Conservation (phyloP, 805 yeast genomes). For the Yarrowia sp. region DNA sequence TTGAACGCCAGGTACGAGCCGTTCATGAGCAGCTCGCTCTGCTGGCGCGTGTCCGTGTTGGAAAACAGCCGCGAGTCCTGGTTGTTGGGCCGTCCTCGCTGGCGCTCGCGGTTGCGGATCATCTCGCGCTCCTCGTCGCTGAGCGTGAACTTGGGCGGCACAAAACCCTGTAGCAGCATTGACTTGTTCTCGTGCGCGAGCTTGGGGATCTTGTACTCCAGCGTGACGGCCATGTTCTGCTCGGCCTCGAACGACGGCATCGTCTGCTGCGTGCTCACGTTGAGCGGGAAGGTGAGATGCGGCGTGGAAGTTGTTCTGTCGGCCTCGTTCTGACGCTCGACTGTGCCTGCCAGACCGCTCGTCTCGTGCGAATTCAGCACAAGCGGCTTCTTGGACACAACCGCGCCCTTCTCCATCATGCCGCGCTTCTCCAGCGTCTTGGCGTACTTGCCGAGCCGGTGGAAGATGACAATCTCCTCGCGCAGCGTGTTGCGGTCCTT, state of each 20-base stretch:
- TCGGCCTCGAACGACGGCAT: conserved; percentile 49
- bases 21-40: conserved; percentile 25
- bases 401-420: conserved; percentile 37
- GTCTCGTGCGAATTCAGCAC: conserved; percentile 32
- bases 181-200: conserved; percentile 61
- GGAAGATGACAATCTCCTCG: conserved; percentile 65
- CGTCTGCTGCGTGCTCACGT: conserved; percentile 36
- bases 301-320: conserved; percentile 37
- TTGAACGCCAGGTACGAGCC: conserved; percentile 28
- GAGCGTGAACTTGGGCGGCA: conserved; percentile 59
- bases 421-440: conserved; percentile 36
- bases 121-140: conserved; percentile 67
- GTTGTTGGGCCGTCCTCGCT: conserved; percentile 36
- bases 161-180: conserved; percentile 77
- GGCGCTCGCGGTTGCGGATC: conserved; percentile 36
- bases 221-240: conserved; percentile 42
- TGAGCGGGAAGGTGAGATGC: conserved; percentile 48
- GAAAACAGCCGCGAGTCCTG: conserved; percentile 36
- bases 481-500: conserved; percentile 64
- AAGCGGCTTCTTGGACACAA: conserved; percentile 30
- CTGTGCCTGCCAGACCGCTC: conserved; percentile 41
- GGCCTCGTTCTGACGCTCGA: neutral
- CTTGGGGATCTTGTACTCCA: conserved; percentile 59
- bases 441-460: conserved; percentile 58
- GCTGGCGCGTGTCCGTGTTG: neutral